Evolutionary conservation across 345 rosid species (phyloP).

Genomic region (Cardamine resedifolia): DNA sequence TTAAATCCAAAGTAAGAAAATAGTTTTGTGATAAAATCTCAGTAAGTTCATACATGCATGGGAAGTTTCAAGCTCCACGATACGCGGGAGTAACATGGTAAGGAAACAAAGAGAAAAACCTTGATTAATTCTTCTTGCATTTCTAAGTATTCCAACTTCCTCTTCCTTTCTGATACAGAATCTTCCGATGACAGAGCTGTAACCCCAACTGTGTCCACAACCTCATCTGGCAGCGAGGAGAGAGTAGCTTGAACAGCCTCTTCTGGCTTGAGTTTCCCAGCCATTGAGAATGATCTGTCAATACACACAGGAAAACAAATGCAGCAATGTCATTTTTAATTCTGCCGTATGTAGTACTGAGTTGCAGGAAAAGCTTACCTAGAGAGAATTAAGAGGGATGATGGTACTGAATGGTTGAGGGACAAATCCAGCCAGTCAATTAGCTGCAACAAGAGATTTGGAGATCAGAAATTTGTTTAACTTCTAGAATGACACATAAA

Average conservation of each 20-base stretch:
- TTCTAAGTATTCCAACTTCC: slow-evolving; percentile 90
- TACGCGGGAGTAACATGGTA: neutral
- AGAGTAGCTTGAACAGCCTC: slow-evolving; percentile 98
- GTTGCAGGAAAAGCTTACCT: slow-evolving; percentile 48
- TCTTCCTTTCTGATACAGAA: slow-evolving; percentile 87
- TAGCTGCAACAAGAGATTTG: slow-evolving; percentile 53
- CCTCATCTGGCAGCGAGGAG: slow-evolving; percentile 96
- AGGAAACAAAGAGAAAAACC: slow-evolving; percentile 44
- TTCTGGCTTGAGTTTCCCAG: slow-evolving; percentile 94
- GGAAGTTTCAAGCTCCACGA: neutral
- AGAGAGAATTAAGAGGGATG: slow-evolving; percentile 89
- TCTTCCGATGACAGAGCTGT: slow-evolving; percentile 91
- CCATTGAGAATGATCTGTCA: slow-evolving; percentile 76
- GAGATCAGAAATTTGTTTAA: slow-evolving; percentile 16
- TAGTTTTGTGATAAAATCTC: neutral
- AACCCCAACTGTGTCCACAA: slow-evolving; percentile 88
- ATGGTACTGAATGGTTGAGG: slow-evolving; percentile 85
- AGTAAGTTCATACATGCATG: neutral
- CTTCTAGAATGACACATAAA: neutral
- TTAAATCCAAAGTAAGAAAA: neutral
- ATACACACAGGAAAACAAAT: neutral
- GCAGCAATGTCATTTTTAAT: neutral
- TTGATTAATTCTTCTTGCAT: slow-evolving; percentile 97
- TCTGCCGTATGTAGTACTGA: neutral
- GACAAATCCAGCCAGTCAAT: slow-evolving; percentile 95